phyloP scores from a whole-genome alignment of 352 stramenopile genomes.

The Phytophthora parvispora region DNA sequence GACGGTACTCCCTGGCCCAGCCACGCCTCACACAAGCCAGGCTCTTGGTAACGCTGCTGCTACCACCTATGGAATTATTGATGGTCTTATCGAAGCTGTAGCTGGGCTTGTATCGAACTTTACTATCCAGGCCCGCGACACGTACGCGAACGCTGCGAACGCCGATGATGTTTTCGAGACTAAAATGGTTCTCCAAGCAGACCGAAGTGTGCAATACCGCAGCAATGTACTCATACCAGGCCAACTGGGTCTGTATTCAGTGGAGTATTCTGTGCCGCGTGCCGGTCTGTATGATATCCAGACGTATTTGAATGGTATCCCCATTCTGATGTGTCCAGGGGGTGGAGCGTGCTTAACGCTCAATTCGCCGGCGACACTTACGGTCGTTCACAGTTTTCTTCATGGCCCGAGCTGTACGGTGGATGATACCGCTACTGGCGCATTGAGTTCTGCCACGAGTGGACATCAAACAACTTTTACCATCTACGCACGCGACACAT shows the following conservation, averaged over 20 bases:
- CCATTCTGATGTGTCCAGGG: constrained; percentile 92
- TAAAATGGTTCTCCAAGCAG: constrained; percentile 76
- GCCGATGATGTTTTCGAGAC: constrained; percentile 76
- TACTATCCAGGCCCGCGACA: constrained; percentile 97
- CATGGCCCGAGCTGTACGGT: constrained; percentile 92
- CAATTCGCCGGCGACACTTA: constrained; percentile 68
- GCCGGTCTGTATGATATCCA: constrained; percentile 91
- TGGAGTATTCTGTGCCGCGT: constrained; percentile 95
- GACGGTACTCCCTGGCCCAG: constrained; percentile 87
- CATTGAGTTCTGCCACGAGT: constrained; percentile 85
- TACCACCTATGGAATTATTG: constrained; percentile 73
- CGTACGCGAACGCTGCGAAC: constrained; percentile 88
- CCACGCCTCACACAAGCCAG: constrained; percentile 91
- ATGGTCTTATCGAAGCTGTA: constrained; percentile 93
- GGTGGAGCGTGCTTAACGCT: constrained; percentile 59
- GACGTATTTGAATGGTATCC: constrained; percentile 83
- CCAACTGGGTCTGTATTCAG: constrained; percentile 88
- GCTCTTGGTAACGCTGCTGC: constrained; percentile 72
- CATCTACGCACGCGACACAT: constrained; percentile 93
- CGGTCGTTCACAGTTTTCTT: constrained; percentile 91
- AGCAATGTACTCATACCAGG: constrained; percentile 72
- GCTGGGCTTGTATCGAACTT: constrained; percentile 94
- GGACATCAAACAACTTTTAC: constrained; percentile 88
- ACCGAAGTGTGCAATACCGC: constrained; percentile 81
- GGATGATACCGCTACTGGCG: constrained; percentile 70